phyloP scores from a whole-genome alignment of 352 stramenopile species.

The Aphanomyces invadans region DNA sequence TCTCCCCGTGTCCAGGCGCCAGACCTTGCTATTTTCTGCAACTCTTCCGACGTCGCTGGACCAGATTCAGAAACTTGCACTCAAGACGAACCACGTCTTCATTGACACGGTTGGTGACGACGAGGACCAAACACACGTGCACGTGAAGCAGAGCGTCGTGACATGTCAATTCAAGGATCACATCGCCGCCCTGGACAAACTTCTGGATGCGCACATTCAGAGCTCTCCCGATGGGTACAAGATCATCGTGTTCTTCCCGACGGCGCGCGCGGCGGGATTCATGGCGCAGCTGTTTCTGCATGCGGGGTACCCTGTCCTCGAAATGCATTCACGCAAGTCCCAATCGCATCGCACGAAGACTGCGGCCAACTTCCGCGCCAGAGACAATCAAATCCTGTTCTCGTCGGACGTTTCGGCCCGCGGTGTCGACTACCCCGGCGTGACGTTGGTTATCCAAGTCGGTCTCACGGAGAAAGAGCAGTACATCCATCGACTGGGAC shows the following conservation, averaged over 20 bases:
- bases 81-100: slow-evolving; percentile 83
- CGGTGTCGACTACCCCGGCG: slow-evolving; percentile 94
- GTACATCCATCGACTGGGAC: slow-evolving; percentile 94
- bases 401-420: slow-evolving; percentile 91
- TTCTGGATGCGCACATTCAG: slow-evolving; percentile 66
- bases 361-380: slow-evolving; percentile 82
- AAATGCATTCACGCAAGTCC: slow-evolving; percentile 96
- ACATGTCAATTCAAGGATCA: slow-evolving; percentile 62
- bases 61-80: slow-evolving; percentile 76
- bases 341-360: slow-evolving; percentile 84
- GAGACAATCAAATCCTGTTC: slow-evolving; percentile 86
- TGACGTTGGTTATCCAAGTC: slow-evolving; percentile 84
- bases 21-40: slow-evolving; percentile 95
- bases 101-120: slow-evolving; percentile 91
- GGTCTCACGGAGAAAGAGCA: slow-evolving; percentile 82
- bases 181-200: slow-evolving; percentile 54
- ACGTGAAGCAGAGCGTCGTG: slow-evolving; percentile 82
- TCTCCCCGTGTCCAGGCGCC: slow-evolving; percentile 34
- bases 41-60: slow-evolving; percentile 86
- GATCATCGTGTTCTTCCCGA: slow-evolving; percentile 94
- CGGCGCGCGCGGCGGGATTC: slow-evolving; percentile 80
- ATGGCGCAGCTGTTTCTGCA: slow-evolving; percentile 85
- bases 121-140: slow-evolving; percentile 78
- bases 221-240: slow-evolving; percentile 77
- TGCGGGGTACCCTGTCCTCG: slow-evolving; percentile 71